phyloP scores from a whole-genome alignment of 2,329 filamentous ascomycete genomes.

The Aspergillus sp. region DNA sequence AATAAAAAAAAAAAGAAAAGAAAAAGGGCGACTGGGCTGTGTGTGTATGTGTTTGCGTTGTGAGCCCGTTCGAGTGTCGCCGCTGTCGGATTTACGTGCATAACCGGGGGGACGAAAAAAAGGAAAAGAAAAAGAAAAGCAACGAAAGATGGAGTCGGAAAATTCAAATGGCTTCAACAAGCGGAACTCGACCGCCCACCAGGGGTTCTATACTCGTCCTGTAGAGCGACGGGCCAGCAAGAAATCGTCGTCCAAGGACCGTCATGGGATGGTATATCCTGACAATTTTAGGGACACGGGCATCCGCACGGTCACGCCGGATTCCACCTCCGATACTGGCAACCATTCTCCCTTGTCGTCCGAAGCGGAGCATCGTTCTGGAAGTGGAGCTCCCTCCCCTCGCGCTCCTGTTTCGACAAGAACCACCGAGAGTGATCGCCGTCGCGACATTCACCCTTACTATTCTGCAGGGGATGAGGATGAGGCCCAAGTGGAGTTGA shows the following conservation, averaged over 20 bases:
- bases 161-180: conserved; percentile 33
- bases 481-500: conserved; percentile 25
- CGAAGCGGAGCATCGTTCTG: conserved; percentile 29
- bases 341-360: conserved; percentile 33
- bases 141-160: conserved; percentile 37
- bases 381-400: conserved; percentile 30
- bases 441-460: conserved; percentile 25
- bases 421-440: conserved; percentile 27
- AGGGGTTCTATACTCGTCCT: conserved; percentile 33
- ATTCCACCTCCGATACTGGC: conserved; percentile 30
- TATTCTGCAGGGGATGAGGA: conserved; percentile 30
- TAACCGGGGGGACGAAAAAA: background rate
- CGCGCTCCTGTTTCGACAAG: conserved; percentile 30
- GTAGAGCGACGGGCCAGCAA: conserved; percentile 43
- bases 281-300: conserved; percentile 41
- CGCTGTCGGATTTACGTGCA: conserved; percentile 14
- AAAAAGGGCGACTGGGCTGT: background rate
- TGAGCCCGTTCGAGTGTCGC: conserved; percentile 17
- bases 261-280: conserved; percentile 42
- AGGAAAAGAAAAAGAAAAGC: background rate
- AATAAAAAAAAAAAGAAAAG: background rate
- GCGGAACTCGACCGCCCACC: conserved; percentile 33
- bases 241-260: conserved; percentile 43
- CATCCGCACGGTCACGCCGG: conserved; percentile 45
- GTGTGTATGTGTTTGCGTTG: conserved; percentile 19